Percentiles rank a stretch among this genome's conserved stretches.
Conservation (phyloP, 768 basidiomycete species). For the Rhodotorula sphaerocarpa region DNA sequence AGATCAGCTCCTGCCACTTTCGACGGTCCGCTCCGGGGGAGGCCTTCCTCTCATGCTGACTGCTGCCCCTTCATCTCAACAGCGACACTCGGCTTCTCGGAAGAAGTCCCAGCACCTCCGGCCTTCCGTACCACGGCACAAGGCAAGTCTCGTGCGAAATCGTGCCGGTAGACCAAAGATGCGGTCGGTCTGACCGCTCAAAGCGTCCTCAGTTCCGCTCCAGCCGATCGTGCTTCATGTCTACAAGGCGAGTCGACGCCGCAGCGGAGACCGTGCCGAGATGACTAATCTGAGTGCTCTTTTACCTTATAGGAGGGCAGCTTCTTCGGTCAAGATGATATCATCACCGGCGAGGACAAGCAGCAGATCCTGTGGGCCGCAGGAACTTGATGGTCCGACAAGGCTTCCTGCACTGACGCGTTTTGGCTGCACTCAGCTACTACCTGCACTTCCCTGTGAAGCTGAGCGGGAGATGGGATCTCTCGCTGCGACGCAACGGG, state of each 20-base stretch:
- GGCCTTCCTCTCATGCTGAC: too few relatives aligned
- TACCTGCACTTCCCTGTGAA: conserved; percentile 10
- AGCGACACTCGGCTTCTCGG: too few relatives aligned
- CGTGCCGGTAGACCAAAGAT: too few relatives aligned
- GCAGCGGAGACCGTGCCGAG: not conserved
- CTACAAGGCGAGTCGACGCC: not conserved
- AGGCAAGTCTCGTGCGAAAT: too few relatives aligned
- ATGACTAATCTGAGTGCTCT: not conserved
- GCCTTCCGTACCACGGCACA: too few relatives aligned
- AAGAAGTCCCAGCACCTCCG: too few relatives aligned
- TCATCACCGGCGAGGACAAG: conserved; percentile 17
- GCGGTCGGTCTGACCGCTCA: too few relatives aligned
- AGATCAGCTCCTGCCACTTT: too few relatives aligned
- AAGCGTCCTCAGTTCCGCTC: not conserved
- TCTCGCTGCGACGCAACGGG: not conserved
- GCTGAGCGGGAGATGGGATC: conserved; percentile 2
- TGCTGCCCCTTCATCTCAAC: too few relatives aligned
- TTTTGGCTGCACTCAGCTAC: not conserved
- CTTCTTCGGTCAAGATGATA: conserved; percentile 1
- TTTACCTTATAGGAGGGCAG: not conserved
- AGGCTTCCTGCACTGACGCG: too few relatives aligned
- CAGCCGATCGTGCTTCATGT: not conserved
- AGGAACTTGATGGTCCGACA: too few relatives aligned
- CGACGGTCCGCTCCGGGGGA: too few relatives aligned
- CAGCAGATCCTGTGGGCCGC: not conserved